Conservation (phyloP, 2,329 filamentous ascomycete genomes). For the Pyrenophora tritici-repentis region DNA sequence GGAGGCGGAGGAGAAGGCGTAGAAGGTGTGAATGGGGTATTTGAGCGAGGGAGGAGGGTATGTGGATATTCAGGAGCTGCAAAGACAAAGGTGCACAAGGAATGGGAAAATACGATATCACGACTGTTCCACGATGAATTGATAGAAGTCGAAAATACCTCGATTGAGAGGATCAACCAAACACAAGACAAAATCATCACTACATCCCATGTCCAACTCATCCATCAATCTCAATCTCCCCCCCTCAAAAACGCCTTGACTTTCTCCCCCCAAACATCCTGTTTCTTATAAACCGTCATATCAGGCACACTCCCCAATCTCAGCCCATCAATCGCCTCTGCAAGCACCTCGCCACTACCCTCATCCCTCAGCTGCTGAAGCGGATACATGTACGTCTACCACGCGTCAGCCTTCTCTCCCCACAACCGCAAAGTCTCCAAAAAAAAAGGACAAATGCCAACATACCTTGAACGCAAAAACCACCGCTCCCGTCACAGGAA, state of each 20-base stretch:
- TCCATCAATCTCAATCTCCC: constrained; percentile 16
- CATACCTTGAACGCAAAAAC: constrained; percentile 63
- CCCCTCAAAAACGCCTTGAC: constrained; percentile 57
- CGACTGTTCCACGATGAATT: too few relatives aligned
- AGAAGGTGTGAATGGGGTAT: too few relatives aligned
- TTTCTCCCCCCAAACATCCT: constrained; percentile 61
- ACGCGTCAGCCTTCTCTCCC: neutral
- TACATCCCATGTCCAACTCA: too few relatives aligned
- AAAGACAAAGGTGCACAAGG: too few relatives aligned
- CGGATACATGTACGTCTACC: constrained; percentile 62
- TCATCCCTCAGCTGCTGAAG: constrained; percentile 61
- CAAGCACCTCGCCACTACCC: constrained; percentile 59
- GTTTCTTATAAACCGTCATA: constrained; percentile 64
- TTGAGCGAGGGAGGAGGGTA: too few relatives aligned
- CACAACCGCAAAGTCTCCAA: neutral
- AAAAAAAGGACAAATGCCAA: neutral
- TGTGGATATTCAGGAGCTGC: too few relatives aligned
- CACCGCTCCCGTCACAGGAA: constrained; percentile 59
- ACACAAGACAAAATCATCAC: too few relatives aligned
- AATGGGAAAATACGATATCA: too few relatives aligned
- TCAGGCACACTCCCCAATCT: constrained; percentile 60
- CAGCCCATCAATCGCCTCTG: constrained; percentile 64
- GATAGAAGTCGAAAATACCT: too few relatives aligned
- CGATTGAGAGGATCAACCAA: too few relatives aligned
- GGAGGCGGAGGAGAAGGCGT: constrained; percentile 52